Evolutionary conservation across 495 filamentous ascomycete species (phyloP), one percentile per base, ranked within the genome.

Genomic region (Aspergillus panamensis): DNA sequence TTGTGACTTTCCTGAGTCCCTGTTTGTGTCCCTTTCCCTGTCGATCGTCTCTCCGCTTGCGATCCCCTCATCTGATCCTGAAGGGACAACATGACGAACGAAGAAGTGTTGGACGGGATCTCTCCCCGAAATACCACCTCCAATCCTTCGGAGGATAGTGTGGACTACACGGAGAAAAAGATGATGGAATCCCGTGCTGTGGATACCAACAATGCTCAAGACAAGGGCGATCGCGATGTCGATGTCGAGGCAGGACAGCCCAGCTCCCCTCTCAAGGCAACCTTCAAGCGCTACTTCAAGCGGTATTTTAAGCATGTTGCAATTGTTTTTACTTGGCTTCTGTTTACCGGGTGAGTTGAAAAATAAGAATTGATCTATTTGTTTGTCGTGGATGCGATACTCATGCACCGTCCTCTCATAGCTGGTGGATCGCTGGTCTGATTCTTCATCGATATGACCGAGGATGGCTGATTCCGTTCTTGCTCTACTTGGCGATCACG

Each of bases 351-450:
- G 80, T 85, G 66, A 74, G 81, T 75, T 37, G 39, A 44, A 54
- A 29, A 44, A 6, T 17, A 20, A 44, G 17, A 20, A 6, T 33
- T 45, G 19, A 30, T 37, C 37, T 33, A 8, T 35, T 13, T 12
- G 35, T 39, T 39, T 39, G 14, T 39, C 35, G 47, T n/a, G 5
- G 8, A 49, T n/a, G 10, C 0, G 31, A 58, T 49, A 31, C 56
- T 58, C n/a, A 58, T 47, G 42, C 19, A 25, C 47, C 49, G 39
- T 33, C 42, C 31, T 30, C 17, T 45, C n/a, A 54, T 63, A 91
- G 89, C 51, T 96, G 92, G 92, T 96, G 90, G 91, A 92, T 94
- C 56, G 87, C 85, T 43, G 85, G 88, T 40, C 78, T 96, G 17
- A 76, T 92, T 57, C 75, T 87, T 43, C 88, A 89, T 67, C 83